Conservation (phyloP, 2,329 filamentous ascomycete species). For the Tolypocladium nubicola region DNA sequence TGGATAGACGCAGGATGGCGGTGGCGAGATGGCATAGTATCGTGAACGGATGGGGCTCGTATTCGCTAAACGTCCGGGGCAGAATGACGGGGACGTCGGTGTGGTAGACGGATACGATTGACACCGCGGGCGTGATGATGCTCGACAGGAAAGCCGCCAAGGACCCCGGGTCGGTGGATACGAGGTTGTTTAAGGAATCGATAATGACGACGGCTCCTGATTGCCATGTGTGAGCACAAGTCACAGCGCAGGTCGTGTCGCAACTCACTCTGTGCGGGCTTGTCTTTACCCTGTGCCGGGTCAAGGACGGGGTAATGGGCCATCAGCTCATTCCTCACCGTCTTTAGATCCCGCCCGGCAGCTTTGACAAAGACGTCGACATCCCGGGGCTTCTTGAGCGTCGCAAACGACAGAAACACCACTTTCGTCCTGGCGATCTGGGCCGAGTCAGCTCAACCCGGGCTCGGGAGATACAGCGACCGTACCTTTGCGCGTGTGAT, state of each 20-base stretch:
- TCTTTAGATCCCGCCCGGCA: constrained; percentile 43
- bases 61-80: constrained; percentile 33
- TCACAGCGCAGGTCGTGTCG: neutral
- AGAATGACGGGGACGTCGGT: constrained; percentile 57
- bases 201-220: constrained; percentile 66
- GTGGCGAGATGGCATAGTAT: constrained; percentile 81
- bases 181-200: constrained; percentile 65
- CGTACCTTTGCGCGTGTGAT: constrained; percentile 61
- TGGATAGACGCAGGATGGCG: constrained; percentile 64
- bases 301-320: constrained; percentile 34
- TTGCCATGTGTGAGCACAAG: neutral
- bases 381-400: constrained; percentile 51
- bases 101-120: constrained; percentile 74
- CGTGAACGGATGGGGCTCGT: constrained; percentile 59
- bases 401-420: constrained; percentile 70
- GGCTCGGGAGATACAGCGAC: constrained; percentile 4
- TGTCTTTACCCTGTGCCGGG: constrained; percentile 22
- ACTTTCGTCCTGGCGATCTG: constrained; percentile 55
- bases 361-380: constrained; percentile 60
- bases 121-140: constrained; percentile 54
- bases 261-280: constrained; percentile 31
- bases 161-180: constrained; percentile 39
- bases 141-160: constrained; percentile 61
- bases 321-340: constrained; percentile 50
- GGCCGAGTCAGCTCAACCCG: neutral